Evolutionary conservation across 2,329 filamentous ascomycete species (phyloP), one percentile per base, ranked within the genome.

Genomic region (Tolypocladium pustulatum): DNA sequence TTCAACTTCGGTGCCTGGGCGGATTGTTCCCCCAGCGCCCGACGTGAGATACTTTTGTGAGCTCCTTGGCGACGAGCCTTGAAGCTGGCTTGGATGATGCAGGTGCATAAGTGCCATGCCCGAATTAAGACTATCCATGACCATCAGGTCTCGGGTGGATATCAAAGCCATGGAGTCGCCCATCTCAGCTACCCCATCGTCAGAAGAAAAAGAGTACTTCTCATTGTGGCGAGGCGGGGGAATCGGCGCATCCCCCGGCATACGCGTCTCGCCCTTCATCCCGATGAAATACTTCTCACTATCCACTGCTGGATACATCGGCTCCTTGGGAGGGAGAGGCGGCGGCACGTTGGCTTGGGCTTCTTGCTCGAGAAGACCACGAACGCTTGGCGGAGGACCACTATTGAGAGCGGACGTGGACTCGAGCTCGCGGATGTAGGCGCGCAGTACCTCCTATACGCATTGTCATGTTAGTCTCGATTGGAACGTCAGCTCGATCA

Each of bases 371-470:
- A 85, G 73, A 12, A 84, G 72, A 1, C 81, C 79, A 58, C 81
- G 77, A 17, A 82, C 75, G 2, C 79, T 79, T 3, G 80, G 79
- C 15, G 76, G 76, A 38, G 71, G 69, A 32, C 75, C 76, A 27
- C 73, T 75, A 43, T 75, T 73, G 15, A 72, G 66, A n/a, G 70
- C 68, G 40, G 74, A 73, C 58, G 78, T 73, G 46, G 81, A 76
- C 61, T 84, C 80, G 61, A 86, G 76, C 65, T 83, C 79, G 40
- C 81, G 80, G 49, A 86, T 84, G 65, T 86, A 85, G 25, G 83
- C 81, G 61, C 81, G 76, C 30, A 85, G 70, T 12, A 84, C 75
- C 63, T 84, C 81, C 83, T 86, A 59, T 59, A 57, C 10, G 20
- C 20, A 30, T 13, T 22, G 20, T 22, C 30, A 9, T 20, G 17